Base-by-base conservation (phyloP, 2,329 filamentous ascomycete genomes). In the Penicillium palitans region DNA sequence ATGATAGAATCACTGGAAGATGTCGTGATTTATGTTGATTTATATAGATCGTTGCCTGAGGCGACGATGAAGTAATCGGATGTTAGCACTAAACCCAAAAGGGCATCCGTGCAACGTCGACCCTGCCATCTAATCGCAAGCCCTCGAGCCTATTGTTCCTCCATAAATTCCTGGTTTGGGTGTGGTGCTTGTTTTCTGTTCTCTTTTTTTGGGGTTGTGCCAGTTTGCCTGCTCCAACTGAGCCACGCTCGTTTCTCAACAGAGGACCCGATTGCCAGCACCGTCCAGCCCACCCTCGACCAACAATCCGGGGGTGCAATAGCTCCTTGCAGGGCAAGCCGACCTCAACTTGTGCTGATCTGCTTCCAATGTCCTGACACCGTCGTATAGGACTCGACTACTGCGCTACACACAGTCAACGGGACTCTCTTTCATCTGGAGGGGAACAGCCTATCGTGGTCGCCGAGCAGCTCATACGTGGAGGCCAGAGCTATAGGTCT, bases 51-150 rank as follows among this genome's bases (percentile, higher is more conserved):
- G 39, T 40, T 54, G 57, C 52, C 57, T 59, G 37, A 59, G 52
- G 52, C 47, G 27, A 33, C 55, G 49, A 58, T 58, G 55, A 58
- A 58, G 55, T 58, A 58, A 58, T 58, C 55, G 41, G 25, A 21
- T 42, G 37, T 57, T 35, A n/a, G 21, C 55, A 55, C 63, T 66
- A 66, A 47, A 39, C 63, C 59, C 31, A 40, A 66, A 65, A 27
- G 25, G 59, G 59, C 35, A 46, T 52, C n/a, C 54, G 55, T 61
- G 59, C 56, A 61, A 61, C 59, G 58, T 60, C 58, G 58, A 55
- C 55, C 58, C 55, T 60, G 58, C 55, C 58, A 57, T 60, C 53
- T 58, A 45, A 55, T 60, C 35, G 54, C 31, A 27, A 52, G 39
- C 25, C 54, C 13, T 55, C 48, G n/a, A 57, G 42, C 49, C 35